These are phyloP conservation scores for Scutellaria barbata DNA, from an alignment of 257 asterid genomes.

Conservation along the genomic window DNA sequence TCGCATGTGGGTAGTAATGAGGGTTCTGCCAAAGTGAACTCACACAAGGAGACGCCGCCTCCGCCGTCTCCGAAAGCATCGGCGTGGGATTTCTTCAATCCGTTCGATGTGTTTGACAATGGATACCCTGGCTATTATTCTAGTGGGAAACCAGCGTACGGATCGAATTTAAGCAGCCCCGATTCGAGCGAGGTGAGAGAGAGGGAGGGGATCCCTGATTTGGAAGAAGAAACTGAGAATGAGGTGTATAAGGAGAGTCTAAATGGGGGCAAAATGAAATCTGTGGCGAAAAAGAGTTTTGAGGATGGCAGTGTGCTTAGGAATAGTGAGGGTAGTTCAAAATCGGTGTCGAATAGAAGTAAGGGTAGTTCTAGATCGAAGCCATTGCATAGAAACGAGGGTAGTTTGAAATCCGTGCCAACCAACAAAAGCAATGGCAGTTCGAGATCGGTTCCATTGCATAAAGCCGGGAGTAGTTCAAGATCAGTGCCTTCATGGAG, in stretches of 20 bases:
- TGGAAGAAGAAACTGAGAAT: conserved; percentile 93
- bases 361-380: conserved; percentile 41
- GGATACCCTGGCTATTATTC: conserved; percentile 50
- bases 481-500: conserved; percentile 50
- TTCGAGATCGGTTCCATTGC: conserved; percentile 39
- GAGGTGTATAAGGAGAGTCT: conserved; percentile 56
- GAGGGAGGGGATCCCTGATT: conserved; percentile 97
- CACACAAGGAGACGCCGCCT: conserved; percentile 69
- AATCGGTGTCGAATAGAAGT: conserved; percentile 41
- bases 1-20: conserved; percentile 37
- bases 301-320: conserved; percentile 39
- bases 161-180: conserved; percentile 76
- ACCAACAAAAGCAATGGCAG: conserved; percentile 35
- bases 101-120: conserved; percentile 61
- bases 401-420: conserved; percentile 46
- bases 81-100: conserved; percentile 82
- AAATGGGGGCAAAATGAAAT: conserved; percentile 45
- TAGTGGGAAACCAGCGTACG: conserved; percentile 47
- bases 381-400: conserved; percentile 43
- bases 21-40: conserved; percentile 41
- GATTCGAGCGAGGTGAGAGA: conserved; percentile 90
- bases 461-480: conserved; percentile 41
- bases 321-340: conserved; percentile 37
- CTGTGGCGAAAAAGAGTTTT: conserved; percentile 41
- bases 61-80: conserved; percentile 88